A percentile compares a stretch with the other conserved stretches of the same genome.
Conservation (phyloP, 2,329 filamentous ascomycete genomes). For the Macroventuria anomochaeta region DNA sequence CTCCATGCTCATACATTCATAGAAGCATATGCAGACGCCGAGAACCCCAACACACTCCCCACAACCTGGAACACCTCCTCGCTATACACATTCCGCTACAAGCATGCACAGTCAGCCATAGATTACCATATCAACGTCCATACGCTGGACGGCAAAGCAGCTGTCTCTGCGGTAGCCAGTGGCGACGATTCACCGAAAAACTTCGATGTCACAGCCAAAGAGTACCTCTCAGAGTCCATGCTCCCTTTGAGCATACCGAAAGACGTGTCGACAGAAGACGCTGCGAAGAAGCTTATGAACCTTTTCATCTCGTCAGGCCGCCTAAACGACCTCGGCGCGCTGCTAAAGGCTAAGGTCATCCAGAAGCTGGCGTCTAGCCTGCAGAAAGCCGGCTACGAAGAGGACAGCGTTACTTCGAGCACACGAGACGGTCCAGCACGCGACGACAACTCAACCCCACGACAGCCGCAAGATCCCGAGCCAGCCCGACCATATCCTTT, state of each 20-base stretch:
- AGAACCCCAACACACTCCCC: slow-evolving; percentile 69
- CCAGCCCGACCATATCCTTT: slow-evolving; percentile 74
- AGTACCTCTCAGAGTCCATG: slow-evolving; percentile 72
- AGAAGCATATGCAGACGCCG: slow-evolving; percentile 64
- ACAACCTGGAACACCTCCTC: slow-evolving; percentile 80
- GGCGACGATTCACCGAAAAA: slow-evolving; percentile 82
- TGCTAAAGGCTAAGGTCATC: slow-evolving; percentile 80
- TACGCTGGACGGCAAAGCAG: slow-evolving; percentile 81
- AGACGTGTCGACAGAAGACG: slow-evolving; percentile 53
- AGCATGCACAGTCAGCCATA: slow-evolving; percentile 83
- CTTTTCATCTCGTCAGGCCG: slow-evolving; percentile 77
- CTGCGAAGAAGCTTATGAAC: slow-evolving; percentile 55
- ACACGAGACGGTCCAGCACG: slow-evolving; percentile 51
- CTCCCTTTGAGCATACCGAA: slow-evolving; percentile 61
- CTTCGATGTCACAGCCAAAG: slow-evolving; percentile 75
- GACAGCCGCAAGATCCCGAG: slow-evolving; percentile 56
- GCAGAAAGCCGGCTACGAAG: slow-evolving; percentile 77
- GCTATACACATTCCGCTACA: slow-evolving; percentile 81
- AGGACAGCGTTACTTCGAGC: slow-evolving; percentile 34
- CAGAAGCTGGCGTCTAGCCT: slow-evolving; percentile 82
- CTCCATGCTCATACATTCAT: slow-evolving; percentile 33
- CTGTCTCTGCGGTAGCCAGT: slow-evolving; percentile 78
- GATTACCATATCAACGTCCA: slow-evolving; percentile 82
- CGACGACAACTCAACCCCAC: slow-evolving; percentile 49
- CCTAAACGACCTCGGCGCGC: slow-evolving; percentile 69